Evolutionary conservation across 495 filamentous ascomycete species (phyloP), one percentile per base, ranked within the genome.

Genomic region (Tuber umbilicatum): DNA sequence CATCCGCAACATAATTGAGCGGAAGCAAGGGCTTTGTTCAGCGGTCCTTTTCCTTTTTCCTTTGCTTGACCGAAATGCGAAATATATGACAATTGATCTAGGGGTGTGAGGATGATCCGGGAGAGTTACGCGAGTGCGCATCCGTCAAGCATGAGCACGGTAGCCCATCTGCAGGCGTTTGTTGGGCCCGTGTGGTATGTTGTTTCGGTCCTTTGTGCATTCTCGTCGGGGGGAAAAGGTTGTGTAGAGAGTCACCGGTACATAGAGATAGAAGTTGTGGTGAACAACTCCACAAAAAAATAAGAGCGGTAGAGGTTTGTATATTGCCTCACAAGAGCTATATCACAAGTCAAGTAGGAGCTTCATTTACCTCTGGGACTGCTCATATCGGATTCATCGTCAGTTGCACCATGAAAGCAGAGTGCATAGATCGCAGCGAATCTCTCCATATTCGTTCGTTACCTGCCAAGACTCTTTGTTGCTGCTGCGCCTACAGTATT

Each of bases 71-170:
- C 70, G 55, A 78, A 79, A 79, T 72, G 41, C 47, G 40, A 69
- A 67, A 37, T 41, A 74, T 79, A 79, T 78, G 71, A 70, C 64
- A 70, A 73, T 74, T 64, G 55, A 27, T 64, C 55, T 64, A 5
- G 17, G 55, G 55, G 77, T 78, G 72, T 70, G 71, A 78, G 73
- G 80, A 73, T 80, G 71, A 79, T 79, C 80, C 80, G 76, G 80
- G 80, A 82, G 76, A 82, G 79, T 69, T 82, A 79, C 80, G 80
- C 80, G 80, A 82, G 74, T 79, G 77, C 75, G 80, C 80, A 67
- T 81, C 80, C 79, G 80, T 81, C 81, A 75, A 76, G 79, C 72
- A 79, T 82, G 72, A 77, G 74, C n/a, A 43, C 41, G 3, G 7
- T 81, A 73, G 80, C 72, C 76, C 73, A 78, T 76, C 71, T 70